Conservation (phyloP, 768 basidiomycete species). For the Suillus occidentalis region DNA sequence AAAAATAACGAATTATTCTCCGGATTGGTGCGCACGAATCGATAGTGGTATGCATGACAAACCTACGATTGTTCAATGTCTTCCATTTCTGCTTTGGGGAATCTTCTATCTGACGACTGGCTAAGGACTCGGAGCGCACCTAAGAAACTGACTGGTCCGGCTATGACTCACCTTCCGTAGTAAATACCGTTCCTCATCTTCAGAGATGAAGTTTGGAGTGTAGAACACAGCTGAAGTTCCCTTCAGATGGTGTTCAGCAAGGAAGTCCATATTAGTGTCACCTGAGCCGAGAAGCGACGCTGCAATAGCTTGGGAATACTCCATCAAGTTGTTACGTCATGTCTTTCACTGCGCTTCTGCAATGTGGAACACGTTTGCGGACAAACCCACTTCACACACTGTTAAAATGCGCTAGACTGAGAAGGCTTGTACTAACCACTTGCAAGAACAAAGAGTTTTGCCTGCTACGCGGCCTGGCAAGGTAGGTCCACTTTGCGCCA, state of each 20-base stretch:
- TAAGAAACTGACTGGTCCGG: slow-evolving; percentile 5
- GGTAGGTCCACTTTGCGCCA: not conserved
- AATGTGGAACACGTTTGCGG: not conserved
- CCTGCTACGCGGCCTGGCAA: not conserved
- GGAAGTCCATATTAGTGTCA: not conserved
- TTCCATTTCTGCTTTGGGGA: slow-evolving; percentile 85
- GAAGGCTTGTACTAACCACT: not conserved
- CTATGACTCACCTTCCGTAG: slow-evolving; percentile 61
- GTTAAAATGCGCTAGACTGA: not conserved
- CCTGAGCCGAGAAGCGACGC: not conserved
- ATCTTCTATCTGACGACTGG: slow-evolving; percentile 60
- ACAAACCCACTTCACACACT: not conserved
- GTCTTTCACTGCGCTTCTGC: not conserved
- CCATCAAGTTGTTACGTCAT: not conserved
- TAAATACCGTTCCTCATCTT: slow-evolving; percentile 76
- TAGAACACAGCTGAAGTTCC: slow-evolving; percentile 55
- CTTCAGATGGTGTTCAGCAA: slow-evolving; percentile 29
- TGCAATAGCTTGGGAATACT: not conserved
- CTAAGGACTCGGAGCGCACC: not conserved
- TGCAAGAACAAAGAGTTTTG: not conserved
- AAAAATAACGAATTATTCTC: not conserved
- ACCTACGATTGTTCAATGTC: slow-evolving; percentile 68
- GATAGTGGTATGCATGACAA: slow-evolving; percentile 4
- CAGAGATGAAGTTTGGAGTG: slow-evolving; percentile 74
- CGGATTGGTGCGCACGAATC: not conserved